These are phyloP conservation scores for Dactylonectria macrodidyma DNA, from an alignment of 2,329 filamentous ascomycete genomes.

Conservation along the genomic window DNA sequence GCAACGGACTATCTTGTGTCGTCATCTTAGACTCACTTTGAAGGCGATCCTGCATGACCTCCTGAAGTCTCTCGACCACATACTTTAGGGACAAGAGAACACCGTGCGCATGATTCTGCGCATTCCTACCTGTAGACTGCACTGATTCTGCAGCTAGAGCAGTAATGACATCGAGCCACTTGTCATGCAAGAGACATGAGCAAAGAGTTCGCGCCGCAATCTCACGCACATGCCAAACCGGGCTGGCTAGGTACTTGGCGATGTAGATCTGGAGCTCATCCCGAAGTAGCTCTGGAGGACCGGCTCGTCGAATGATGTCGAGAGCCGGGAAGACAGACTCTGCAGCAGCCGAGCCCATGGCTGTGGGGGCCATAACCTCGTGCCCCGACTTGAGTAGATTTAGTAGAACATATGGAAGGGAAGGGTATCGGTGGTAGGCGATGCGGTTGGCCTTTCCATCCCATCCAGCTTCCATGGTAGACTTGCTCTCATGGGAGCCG, in stretches of 20 bases:
- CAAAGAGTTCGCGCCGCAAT: constrained; percentile 83
- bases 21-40: constrained; percentile 55
- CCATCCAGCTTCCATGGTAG: constrained; percentile 73
- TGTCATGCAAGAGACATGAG: constrained; percentile 69
- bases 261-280: constrained; percentile 72
- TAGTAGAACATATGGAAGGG: constrained; percentile 74
- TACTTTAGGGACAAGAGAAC: constrained; percentile 70
- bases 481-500: constrained; percentile 81
- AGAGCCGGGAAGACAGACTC: constrained; percentile 87
- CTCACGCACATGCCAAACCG: constrained; percentile 85
- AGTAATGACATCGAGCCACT: constrained; percentile 62
- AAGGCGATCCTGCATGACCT: constrained; percentile 61
- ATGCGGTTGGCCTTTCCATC: constrained; percentile 76
- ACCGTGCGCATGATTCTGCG: constrained; percentile 72
- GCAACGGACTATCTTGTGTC: background rate
- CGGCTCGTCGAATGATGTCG: constrained; percentile 83
- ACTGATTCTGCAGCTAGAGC: constrained; percentile 54
- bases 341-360: constrained; percentile 58
- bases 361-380: constrained; percentile 58
- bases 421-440: constrained; percentile 78
- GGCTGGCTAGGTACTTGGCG: constrained; percentile 74
- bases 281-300: constrained; percentile 72
- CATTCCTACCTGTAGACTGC: constrained; percentile 42
- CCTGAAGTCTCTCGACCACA: constrained; percentile 67
- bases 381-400: constrained; percentile 71